Percentiles rank a stretch among this genome's conserved stretches.
These are phyloP conservation scores for Elaeis oleifera DNA, from an alignment of 202 grass and related monocot genomes.

Conservation along the genomic window DNA sequence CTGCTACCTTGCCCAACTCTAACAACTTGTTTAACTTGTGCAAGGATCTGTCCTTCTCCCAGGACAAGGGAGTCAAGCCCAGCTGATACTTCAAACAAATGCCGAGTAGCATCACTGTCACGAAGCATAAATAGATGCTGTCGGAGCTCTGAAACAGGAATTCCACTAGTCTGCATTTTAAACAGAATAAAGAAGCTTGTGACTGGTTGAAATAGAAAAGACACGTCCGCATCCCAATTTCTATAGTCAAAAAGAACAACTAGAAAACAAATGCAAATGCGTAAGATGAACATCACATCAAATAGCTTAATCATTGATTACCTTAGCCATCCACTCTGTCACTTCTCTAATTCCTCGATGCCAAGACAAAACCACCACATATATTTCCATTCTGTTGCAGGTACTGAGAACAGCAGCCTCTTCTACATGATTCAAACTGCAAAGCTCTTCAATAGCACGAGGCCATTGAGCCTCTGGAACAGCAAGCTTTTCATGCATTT, in stretches of 20 bases:
- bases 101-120: slow-evolving; percentile 9
- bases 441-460: slow-evolving; percentile 15
- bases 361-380: slow-evolving; percentile 12
- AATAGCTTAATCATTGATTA: not conserved
- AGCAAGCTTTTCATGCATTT: slow-evolving; percentile 22
- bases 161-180: slow-evolving; percentile 6
- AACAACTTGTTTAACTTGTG: slow-evolving; percentile 20
- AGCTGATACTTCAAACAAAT: slow-evolving; percentile 16
- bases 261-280: not conserved
- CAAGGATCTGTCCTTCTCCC: slow-evolving; percentile 21
- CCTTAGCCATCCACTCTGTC: slow-evolving; percentile 19
- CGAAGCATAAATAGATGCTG: slow-evolving; percentile 14
- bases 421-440: slow-evolving; percentile 17
- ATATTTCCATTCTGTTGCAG: slow-evolving; percentile 22
- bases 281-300: not conserved
- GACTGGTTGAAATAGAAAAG: too few species aligned
- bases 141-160: slow-evolving; percentile 3
- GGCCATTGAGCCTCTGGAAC: slow-evolving; percentile 18
- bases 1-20: slow-evolving; percentile 12
- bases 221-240: too few species aligned
- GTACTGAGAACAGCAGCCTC: slow-evolving; percentile 19
- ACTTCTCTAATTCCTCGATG: slow-evolving; percentile 19
- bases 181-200: too few species aligned
- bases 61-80: slow-evolving; percentile 17
- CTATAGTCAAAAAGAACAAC: not conserved